Evolutionary conservation across 176 grass and related monocot species (phyloP).

Genomic region (Alloteropsis semialata): DNA sequence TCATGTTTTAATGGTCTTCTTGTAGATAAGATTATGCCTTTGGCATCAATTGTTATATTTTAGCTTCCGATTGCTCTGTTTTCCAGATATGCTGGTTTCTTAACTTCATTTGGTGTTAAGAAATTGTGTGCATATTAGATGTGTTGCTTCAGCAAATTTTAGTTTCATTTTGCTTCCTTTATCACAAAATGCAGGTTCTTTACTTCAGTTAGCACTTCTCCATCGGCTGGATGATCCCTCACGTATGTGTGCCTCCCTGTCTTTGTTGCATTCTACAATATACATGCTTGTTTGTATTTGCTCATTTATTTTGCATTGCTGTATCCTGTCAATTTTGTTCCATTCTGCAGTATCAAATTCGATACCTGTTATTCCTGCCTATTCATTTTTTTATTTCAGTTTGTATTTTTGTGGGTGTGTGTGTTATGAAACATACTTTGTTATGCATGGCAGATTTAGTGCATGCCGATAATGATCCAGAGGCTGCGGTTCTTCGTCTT

Average conservation of each 20-base stretch:
- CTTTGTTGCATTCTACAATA: not conserved
- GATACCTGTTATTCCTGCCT: not conserved
- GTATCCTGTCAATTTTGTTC: not conserved
- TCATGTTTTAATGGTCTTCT: not conserved
- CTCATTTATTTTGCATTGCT: not conserved
- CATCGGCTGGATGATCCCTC: conserved; percentile 29
- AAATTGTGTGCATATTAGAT: not conserved
- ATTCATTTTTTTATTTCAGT: not conserved
- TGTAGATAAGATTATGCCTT: not conserved
- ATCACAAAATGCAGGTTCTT: conserved; percentile 44
- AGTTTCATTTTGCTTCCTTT: conserved; percentile 13
- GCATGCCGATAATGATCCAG: conserved; percentile 46
- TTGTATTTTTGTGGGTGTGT: not conserved
- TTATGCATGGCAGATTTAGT: conserved; percentile 23
- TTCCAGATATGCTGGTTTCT: not conserved
- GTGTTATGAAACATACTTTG: not conserved
- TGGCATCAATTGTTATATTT: not conserved
- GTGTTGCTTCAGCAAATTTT: not conserved
- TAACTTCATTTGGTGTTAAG: not conserved
- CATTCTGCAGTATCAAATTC: not conserved
- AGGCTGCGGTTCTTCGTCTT: conserved; percentile 46
- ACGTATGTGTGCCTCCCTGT: conserved; percentile 27
- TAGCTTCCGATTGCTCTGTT: not conserved
- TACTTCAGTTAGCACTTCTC: conserved; percentile 59
- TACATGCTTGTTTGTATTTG: not conserved